Base-by-base conservation (phyloP, 495 filamentous ascomycete species). In the Trichoderma erinaceum region DNA sequence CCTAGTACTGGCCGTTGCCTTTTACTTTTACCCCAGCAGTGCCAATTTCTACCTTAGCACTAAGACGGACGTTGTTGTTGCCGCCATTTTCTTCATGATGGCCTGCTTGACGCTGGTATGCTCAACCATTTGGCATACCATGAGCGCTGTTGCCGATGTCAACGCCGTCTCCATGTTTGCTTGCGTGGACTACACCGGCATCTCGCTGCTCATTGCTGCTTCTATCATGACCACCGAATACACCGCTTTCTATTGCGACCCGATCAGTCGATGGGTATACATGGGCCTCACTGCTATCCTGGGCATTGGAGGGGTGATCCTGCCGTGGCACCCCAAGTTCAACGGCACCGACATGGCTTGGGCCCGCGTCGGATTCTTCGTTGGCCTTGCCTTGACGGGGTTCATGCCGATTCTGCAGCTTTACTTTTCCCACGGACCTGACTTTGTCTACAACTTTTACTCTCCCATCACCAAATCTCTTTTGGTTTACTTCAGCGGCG, bases 201-300 rank as follows among this genome's bases (percentile, higher is more conserved):
- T 99, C 71, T 97, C 94, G 3, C 82, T 99, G 66, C 87, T 99
- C 27, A 94, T 99, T 61, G 96, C 95, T 11, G 91, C 95, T 27
- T 96, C 92, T 52, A 98, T 99, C 78, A 93, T 98, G 87, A 97
- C 95, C 4, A 96, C 92, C 66, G 95, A 99, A 76, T 98, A 97
- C 78, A 97, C 96, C 5, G 95, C 94, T 44, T 98, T 99, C 78
- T 98, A 99, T 77, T 96, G 94, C 78, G 96, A 99, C 70, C 94
- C 95, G 8, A 75, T 89, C 43, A 92, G 89, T 68, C 91, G 92
- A 41, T 96, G 90, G 86, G 81, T 87, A 35, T 99, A 97, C 79
- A 93, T 99, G 76, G 78, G 84, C 50, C 82, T 89, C 23, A 98
- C 95, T 8, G 88, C 91, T 71, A 76, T 87, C 21, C 84, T 99